phyloP scores from a whole-genome alignment of 495 filamentous ascomycete species.

The Tuber aestivum region DNA sequence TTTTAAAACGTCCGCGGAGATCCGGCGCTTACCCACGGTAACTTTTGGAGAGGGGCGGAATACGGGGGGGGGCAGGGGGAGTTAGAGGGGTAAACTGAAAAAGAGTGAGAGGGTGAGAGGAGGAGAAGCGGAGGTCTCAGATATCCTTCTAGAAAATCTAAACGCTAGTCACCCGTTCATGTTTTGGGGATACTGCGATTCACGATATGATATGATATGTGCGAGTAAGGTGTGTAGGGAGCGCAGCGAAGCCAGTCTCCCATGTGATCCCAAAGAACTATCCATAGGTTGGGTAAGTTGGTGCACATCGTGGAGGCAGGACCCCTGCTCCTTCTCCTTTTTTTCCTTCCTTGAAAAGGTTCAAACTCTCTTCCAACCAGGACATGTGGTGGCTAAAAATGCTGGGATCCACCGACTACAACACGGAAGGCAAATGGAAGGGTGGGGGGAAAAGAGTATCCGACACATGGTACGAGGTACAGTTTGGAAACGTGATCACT shows the following conservation, averaged over 20 bases:
- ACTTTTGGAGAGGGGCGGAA: not conserved
- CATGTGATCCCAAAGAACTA: not conserved
- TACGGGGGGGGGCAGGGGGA: not conserved
- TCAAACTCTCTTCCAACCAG: not conserved
- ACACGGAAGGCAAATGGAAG: not conserved
- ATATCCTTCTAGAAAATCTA: constrained; percentile 3
- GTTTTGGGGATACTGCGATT: not conserved
- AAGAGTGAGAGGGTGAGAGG: not conserved
- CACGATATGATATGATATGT: not conserved
- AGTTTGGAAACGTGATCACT: not conserved
- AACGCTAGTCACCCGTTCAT: not conserved
- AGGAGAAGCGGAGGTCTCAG: not conserved
- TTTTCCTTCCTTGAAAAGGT: not conserved
- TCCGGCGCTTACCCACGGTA: not conserved
- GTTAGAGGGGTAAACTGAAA: not conserved
- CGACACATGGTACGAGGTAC: not conserved
- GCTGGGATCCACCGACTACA: not conserved
- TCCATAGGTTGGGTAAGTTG: not conserved
- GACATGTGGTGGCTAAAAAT: not conserved
- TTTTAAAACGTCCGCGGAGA: not conserved
- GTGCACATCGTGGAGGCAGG: not conserved
- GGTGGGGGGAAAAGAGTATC: not conserved
- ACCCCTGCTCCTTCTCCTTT: not conserved
- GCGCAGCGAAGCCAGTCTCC: not conserved
- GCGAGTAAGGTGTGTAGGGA: not conserved